These are phyloP conservation scores for Miscanthus lutarioriparius DNA, from an alignment of 176 grass and related monocot genomes.

Conservation along the genomic window DNA sequence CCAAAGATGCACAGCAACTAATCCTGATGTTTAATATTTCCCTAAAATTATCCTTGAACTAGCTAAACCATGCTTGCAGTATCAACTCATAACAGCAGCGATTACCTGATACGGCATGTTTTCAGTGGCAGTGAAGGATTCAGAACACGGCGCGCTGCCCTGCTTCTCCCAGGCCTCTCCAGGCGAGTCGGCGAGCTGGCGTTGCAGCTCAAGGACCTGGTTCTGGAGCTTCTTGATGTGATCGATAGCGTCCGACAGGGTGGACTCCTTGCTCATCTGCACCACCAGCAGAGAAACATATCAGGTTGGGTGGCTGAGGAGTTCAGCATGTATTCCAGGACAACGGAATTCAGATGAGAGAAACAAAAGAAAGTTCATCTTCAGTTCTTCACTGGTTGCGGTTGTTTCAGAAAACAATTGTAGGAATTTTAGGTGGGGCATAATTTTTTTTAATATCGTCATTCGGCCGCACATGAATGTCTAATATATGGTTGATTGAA, in stretches of 20 bases:
- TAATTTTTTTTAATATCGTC: no score
- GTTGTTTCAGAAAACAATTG: not conserved
- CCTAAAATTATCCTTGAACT: not conserved
- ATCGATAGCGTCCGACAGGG: conserved; percentile 79
- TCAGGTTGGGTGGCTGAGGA: not conserved
- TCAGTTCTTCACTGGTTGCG: not conserved
- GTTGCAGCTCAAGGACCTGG: conserved; percentile 67
- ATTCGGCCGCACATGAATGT: no score
- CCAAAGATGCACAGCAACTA: not conserved
- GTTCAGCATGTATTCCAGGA: no score
- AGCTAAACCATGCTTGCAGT: not conserved
- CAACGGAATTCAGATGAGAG: no score
- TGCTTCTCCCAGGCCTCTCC: conserved; percentile 63
- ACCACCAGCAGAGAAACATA: conserved; percentile 7
- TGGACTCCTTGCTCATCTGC: conserved; percentile 95
- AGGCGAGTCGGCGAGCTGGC: conserved; percentile 51
- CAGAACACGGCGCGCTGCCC: conserved; percentile 44
- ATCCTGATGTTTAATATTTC: not conserved
- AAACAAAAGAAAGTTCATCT: no score
- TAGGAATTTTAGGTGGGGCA: no score
- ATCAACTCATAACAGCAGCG: not conserved
- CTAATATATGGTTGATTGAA: no score
- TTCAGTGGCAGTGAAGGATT: conserved; percentile 29
- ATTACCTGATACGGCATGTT: conserved; percentile 63
- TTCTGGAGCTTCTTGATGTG: conserved; percentile 82